phyloP scores from a whole-genome alignment of 2,329 filamentous ascomycete genomes.

The Aspergillus quadrilineatus region DNA sequence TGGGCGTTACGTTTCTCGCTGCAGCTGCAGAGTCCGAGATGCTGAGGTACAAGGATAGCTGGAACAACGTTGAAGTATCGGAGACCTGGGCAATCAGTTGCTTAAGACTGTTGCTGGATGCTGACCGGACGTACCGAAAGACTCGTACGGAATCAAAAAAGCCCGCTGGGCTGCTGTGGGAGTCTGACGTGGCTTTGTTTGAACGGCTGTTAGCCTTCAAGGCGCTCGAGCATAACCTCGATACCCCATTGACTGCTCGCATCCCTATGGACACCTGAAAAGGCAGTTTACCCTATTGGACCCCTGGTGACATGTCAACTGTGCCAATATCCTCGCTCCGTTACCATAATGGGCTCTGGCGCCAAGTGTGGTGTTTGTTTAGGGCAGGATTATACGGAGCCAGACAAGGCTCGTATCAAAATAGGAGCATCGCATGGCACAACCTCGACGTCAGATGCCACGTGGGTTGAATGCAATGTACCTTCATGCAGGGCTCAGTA shows the following conservation, averaged over 20 bases:
- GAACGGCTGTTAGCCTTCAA: constrained; percentile 49
- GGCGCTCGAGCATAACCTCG: constrained; percentile 47
- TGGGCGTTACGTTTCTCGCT: constrained; percentile 47
- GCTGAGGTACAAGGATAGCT: constrained; percentile 42
- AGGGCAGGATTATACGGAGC: constrained; percentile 19
- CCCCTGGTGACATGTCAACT: constrained; percentile 42
- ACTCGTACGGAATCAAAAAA: constrained; percentile 4
- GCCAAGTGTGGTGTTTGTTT: constrained; percentile 47
- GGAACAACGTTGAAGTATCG: constrained; percentile 50
- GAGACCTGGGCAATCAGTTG: constrained; percentile 54
- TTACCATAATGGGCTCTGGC: constrained; percentile 48
- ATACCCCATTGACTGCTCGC: constrained; percentile 45
- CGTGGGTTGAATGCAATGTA: constrained; percentile 53
- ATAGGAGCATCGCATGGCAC: not conserved
- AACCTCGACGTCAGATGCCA: constrained; percentile 14
- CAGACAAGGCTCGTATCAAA: not conserved
- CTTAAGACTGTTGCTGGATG: constrained; percentile 49
- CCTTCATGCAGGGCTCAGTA: constrained; percentile 50
- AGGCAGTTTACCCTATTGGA: constrained; percentile 46
- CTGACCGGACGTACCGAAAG: constrained; percentile 39
- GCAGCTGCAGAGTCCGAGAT: constrained; percentile 46
- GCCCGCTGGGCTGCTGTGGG: not conserved
- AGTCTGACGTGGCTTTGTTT: constrained; percentile 37
- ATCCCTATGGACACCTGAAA: constrained; percentile 50
- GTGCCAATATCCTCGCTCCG: constrained; percentile 50